Conservation (phyloP, 257 asterid genomes). For the Gentiana straminea region DNA sequence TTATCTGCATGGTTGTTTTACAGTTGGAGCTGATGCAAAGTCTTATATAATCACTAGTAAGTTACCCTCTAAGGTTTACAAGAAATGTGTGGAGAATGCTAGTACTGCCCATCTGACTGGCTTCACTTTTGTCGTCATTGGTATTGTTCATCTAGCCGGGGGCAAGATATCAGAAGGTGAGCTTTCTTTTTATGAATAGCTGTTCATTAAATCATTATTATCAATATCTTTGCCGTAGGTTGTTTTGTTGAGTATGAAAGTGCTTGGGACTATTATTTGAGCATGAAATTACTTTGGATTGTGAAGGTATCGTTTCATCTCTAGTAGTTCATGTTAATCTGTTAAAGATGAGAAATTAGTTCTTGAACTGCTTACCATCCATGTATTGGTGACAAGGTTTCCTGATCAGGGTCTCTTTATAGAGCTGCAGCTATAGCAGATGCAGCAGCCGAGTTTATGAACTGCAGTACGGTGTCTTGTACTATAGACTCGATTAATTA, state of each 20-base stretch:
- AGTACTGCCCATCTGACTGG: slow-evolving; percentile 47
- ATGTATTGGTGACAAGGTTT: not conserved
- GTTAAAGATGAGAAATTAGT: not conserved
- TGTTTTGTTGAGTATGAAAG: not conserved
- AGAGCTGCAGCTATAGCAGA: not conserved
- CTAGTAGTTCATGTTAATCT: not conserved
- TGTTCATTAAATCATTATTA: not conserved
- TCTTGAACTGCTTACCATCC: not conserved
- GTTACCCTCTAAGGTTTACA: slow-evolving; percentile 54
- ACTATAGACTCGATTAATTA: too few species aligned
- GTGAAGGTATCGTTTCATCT: not conserved
- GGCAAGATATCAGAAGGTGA: slow-evolving; percentile 81
- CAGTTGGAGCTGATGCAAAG: slow-evolving; percentile 60
- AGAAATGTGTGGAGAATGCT: slow-evolving; percentile 55
- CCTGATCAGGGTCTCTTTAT: not conserved
- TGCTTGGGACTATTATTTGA: not conserved
- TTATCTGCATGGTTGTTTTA: slow-evolving; percentile 8
- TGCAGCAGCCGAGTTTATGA: not conserved
- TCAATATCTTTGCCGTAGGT: not conserved
- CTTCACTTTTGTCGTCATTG: slow-evolving; percentile 54
- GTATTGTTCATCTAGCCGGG: slow-evolving; percentile 67
- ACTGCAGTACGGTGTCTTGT: too few species aligned
- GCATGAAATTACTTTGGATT: too few species aligned
- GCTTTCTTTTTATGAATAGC: slow-evolving; percentile 6
- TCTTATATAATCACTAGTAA: slow-evolving; percentile 63